Conservation (phyloP, 2,329 filamentous ascomycete species). For the Trichoderma sp. region DNA sequence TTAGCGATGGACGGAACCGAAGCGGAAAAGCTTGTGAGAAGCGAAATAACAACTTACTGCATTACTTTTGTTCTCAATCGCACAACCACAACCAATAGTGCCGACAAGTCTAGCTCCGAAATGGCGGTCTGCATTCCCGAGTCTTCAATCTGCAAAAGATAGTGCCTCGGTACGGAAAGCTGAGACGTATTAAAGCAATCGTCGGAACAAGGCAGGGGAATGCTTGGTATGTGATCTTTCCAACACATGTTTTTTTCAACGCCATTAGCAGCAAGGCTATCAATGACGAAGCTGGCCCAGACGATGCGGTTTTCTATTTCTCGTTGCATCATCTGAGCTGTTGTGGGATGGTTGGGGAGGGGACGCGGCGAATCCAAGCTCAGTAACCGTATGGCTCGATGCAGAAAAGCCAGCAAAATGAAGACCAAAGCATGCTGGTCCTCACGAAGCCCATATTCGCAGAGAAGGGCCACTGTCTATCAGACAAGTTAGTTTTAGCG, state of each 20-base stretch:
- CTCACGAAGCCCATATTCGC: constrained; percentile 25
- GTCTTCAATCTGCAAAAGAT: constrained; percentile 21
- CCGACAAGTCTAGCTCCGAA: constrained; percentile 22
- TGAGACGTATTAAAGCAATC: constrained; percentile 20
- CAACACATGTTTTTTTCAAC: constrained; percentile 26
- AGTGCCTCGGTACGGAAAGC: constrained; percentile 5
- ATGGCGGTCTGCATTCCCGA: constrained; percentile 11
- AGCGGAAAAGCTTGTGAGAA: background rate
- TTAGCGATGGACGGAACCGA: background rate
- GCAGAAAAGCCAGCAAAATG: constrained; percentile 24
- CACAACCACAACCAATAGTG: constrained; percentile 22
- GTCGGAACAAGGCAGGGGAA: constrained; percentile 25
- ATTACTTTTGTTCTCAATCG: constrained; percentile 24
- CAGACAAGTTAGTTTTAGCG: background rate
- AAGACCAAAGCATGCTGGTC: constrained; percentile 27
- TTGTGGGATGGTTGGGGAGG: constrained; percentile 1
- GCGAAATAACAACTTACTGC: constrained; percentile 17
- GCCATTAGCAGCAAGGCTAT: constrained; percentile 24
- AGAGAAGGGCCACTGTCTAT: constrained; percentile 25
- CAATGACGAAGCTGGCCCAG: constrained; percentile 27
- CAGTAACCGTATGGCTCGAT: constrained; percentile 25
- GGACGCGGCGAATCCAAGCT: constrained; percentile 22
- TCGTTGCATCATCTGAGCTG: constrained; percentile 19
- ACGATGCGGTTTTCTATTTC: constrained; percentile 26
- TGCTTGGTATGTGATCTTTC: constrained; percentile 23